Evolutionary conservation across 2,329 filamentous ascomycete species (phyloP).

Genomic region (Fusarium hainanense): DNA sequence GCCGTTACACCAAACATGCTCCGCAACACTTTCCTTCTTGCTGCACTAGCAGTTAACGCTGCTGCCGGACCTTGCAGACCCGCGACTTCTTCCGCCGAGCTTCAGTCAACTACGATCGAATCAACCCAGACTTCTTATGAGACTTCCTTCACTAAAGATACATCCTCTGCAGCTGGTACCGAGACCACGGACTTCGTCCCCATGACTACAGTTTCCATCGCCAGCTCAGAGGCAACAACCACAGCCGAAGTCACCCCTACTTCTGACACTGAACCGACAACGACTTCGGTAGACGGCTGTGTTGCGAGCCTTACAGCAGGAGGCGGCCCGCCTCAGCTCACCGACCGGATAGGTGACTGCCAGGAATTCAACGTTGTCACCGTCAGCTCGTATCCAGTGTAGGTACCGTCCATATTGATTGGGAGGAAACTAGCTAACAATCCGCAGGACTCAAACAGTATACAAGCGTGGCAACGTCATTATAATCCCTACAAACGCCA

Average conservation of each 20-base stretch:
- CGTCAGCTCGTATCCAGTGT: neutral
- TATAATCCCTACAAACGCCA: neutral
- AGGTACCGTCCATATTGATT: neutral
- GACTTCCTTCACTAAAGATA: neutral
- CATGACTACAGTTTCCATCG: neutral
- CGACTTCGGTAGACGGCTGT: neutral
- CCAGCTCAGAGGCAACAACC: neutral
- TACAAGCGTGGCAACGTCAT: neutral
- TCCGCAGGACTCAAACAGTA: neutral
- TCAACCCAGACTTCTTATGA: neutral
- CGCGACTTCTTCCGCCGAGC: neutral
- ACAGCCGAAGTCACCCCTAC: neutral
- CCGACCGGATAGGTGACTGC: neutral
- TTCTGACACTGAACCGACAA: neutral
- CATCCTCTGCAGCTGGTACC: neutral
- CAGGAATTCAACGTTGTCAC: neutral
- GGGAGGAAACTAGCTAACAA: neutral
- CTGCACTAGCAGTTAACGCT: neutral
- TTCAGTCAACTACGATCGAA: neutral
- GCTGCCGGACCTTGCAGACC: conserved; percentile 1
- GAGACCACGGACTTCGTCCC: neutral
- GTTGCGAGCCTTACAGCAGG: neutral
- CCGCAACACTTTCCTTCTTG: neutral
- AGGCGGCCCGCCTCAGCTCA: fast-evolving
- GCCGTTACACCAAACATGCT: neutral